Evolutionary conservation across 2,329 filamentous ascomycete genomes (phyloP), one percentile per base, ranked within the genome.

Genomic region (Chaetomiaceae sp.): DNA sequence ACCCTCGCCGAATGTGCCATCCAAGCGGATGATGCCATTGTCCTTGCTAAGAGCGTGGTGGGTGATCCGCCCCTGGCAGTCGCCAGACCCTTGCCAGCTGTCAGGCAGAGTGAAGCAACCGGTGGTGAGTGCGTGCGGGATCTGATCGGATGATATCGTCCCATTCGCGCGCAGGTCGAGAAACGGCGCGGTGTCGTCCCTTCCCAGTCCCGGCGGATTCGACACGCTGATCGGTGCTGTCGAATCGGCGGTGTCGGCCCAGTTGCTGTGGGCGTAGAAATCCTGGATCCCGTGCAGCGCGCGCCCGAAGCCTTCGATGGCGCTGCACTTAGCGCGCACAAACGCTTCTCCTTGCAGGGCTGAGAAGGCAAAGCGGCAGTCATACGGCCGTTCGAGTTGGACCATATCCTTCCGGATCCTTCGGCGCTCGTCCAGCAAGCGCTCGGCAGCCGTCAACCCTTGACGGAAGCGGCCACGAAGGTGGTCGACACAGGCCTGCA

Each of bases 251-350:
- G 19, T 17, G 44, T 57, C 55, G 26, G 30, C 55, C 55, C 55
- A 57, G 44, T 57, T 57, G 48, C 54, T 57, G 48, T 57, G 55
- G 4, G 55, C 47, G 24, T 57, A 57, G 27, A 57, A 57, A 30
- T 57, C 55, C 29, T 57, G 55, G n/a, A 57, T 35, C 11, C 55
- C 55, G 22, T 57, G 55, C 19, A 57, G 12, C 0, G 52, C 54
- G 0, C 55, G 47, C 4, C 55, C 55, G 5, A 57, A 33, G 0
- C 52, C 55, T 37, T 57, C 55, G 22, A 57, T 35, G 6, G 48
- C 35, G 22, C 39, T 47, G 32, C 55, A 57, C 42, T 57, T 57
- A 14, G 55, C 49, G 3, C 55, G 50, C 10, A 48, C 54, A 11
- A 45, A 42, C 9, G 24, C 27, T 24, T 55, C 49, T 15, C 42